Percentiles rank a stretch among this genome's conserved stretches.
Conservation (phyloP, 164 flowering plant genomes). For the Chimonanthus praecox region DNA sequence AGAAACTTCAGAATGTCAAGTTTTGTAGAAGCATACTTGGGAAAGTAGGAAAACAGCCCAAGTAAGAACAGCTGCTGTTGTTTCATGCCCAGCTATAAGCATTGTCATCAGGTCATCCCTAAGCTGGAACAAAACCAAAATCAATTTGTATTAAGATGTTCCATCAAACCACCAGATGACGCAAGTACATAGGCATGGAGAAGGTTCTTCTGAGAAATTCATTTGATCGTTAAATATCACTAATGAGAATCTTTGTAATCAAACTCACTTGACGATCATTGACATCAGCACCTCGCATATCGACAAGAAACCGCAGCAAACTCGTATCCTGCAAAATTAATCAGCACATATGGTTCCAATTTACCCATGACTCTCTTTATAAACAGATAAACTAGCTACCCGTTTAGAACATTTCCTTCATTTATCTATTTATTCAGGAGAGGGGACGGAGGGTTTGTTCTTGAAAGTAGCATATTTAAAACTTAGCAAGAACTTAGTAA, state of each 20-base stretch:
- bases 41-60: conserved; percentile 95
- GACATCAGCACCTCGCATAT: conserved; percentile 94
- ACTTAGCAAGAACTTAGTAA: background rate
- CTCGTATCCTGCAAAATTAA: conserved; percentile 82
- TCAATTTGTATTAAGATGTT: background rate
- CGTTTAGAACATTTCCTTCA: background rate
- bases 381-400: background rate
- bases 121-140: conserved; percentile 43
- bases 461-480: background rate
- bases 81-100: conserved; percentile 99
- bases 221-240: background rate
- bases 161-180: background rate
- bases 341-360: conserved; percentile 16
- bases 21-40: conserved; percentile 42
- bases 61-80: conserved; percentile 98
- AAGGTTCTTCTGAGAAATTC: background rate
- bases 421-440: background rate
- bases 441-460: background rate
- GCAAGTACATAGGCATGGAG: background rate
- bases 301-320: conserved; percentile 88
- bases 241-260: background rate
- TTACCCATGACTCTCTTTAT: conserved; percentile 7
- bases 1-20: background rate
- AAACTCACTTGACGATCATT: conserved; percentile 82
- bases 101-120: conserved; percentile 98